phyloP scores from a whole-genome alignment of 352 stramenopile genomes.

The Globisporangium lucens region DNA sequence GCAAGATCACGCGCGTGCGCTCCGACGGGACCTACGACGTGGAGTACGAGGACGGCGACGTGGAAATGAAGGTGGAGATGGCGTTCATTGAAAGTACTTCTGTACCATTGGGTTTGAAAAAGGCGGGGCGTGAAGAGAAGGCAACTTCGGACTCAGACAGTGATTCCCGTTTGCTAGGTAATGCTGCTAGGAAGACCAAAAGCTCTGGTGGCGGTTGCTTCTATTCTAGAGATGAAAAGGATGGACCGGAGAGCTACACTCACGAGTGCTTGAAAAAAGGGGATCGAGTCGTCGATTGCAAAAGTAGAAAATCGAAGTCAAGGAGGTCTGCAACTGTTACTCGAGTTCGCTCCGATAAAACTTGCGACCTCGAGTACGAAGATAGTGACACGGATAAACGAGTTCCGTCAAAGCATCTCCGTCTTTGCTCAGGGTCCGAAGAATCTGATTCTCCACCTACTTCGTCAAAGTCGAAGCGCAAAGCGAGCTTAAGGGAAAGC shows the following conservation, averaged over 20 bases:
- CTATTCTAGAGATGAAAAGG: neutral
- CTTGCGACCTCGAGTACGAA: constrained; percentile 58
- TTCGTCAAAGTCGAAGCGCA: neutral
- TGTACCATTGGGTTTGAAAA: neutral
- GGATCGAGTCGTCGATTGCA: constrained; percentile 35
- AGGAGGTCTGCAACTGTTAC: constrained; percentile 30
- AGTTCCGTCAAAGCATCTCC: constrained; percentile 25
- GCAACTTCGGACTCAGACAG: neutral
- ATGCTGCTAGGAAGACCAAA: neutral
- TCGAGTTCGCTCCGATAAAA: constrained; percentile 47
- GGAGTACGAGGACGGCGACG: constrained; percentile 60
- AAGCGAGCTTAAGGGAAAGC: constrained; percentile 1
- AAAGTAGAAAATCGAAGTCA: constrained; percentile 27
- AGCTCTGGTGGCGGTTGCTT: neutral
- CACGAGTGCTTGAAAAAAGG: constrained; percentile 23
- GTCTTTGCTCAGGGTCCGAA: constrained; percentile 31
- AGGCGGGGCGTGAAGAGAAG: neutral
- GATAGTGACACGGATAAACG: constrained; percentile 44
- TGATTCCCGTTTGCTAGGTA: neutral
- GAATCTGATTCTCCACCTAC: constrained; percentile 19
- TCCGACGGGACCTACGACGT: constrained; percentile 69
- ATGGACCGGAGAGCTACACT: neutral
- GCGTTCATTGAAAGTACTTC: constrained; percentile 15
- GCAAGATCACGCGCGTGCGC: constrained; percentile 53
- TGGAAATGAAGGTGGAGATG: constrained; percentile 32